phyloP scores from a whole-genome alignment of 768 basidiomycete species.

The Boletus sensibilis region DNA sequence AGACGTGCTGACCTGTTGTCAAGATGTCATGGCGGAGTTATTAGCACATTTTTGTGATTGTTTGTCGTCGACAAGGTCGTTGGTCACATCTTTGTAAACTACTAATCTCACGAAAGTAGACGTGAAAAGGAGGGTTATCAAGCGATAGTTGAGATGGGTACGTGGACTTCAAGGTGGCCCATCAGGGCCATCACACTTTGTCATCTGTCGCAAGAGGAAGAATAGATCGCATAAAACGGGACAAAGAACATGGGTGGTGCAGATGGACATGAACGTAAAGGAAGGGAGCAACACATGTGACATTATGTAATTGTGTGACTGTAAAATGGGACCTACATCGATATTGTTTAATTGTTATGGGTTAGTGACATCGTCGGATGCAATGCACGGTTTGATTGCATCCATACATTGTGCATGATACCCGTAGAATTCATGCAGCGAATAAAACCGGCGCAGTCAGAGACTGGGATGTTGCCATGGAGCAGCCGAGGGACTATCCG shows the following conservation, averaged over 20 bases:
- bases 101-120: not conserved
- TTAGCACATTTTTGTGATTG: not conserved
- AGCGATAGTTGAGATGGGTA: not conserved
- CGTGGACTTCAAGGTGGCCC: not conserved
- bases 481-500: not conserved
- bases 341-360: not conserved
- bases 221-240: not conserved
- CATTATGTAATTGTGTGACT: not conserved
- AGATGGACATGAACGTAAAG: not conserved
- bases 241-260: not conserved
- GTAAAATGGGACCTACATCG: not conserved
- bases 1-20: not conserved
- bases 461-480: not conserved
- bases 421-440: not conserved
- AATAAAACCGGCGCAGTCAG: not conserved
- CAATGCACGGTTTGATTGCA: not conserved
- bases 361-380: not conserved
- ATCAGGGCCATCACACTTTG: not conserved
- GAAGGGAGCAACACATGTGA: not conserved
- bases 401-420: not conserved
- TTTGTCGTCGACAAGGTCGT: not conserved
- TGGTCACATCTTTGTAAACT: not conserved
- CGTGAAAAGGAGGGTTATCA: not conserved
- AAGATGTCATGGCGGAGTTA: not conserved
- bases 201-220: not conserved